Evolutionary conservation across 2,329 filamentous ascomycete species (phyloP).

Genomic region (Fusarium fracticaudum): DNA sequence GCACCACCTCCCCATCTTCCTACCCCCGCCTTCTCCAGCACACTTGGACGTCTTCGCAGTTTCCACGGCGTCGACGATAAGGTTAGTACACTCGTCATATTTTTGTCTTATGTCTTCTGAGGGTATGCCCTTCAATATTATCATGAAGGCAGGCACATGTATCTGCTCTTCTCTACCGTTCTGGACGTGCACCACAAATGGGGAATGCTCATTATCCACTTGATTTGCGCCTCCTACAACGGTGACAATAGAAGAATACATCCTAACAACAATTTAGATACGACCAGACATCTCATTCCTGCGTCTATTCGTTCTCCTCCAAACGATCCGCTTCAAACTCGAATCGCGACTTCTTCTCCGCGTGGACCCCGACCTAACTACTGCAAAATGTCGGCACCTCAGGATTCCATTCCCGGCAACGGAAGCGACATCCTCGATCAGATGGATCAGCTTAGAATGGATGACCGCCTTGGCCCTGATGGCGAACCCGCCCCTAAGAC

Average conservation of each 20-base stretch:
- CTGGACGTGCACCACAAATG: conserved; percentile 10
- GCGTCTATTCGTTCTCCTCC: conserved; percentile 11
- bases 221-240: conserved; percentile 23
- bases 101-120: neutral
- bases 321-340: conserved; percentile 13
- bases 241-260: neutral
- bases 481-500: conserved; percentile 87
- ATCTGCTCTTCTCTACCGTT: neutral
- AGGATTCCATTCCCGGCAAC: conserved; percentile 66
- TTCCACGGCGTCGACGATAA: conserved; percentile 36
- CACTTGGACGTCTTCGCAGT: conserved; percentile 33
- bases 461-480: conserved; percentile 74
- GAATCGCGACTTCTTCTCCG: conserved; percentile 18
- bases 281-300: conserved; percentile 5
- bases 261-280: conserved; percentile 17
- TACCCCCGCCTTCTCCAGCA: conserved; percentile 34
- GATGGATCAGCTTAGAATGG: conserved; percentile 73
- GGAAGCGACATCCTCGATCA: conserved; percentile 69
- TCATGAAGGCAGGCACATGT: neutral
- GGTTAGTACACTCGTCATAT: conserved; percentile 32
- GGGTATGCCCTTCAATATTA: no score
- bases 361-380: conserved; percentile 31
- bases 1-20: conserved; percentile 36
- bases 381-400: conserved; percentile 67
- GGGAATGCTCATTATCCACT: conserved; percentile 5